phyloP scores from a whole-genome alignment of 768 basidiomycete genomes.

The Suillus sp. region DNA sequence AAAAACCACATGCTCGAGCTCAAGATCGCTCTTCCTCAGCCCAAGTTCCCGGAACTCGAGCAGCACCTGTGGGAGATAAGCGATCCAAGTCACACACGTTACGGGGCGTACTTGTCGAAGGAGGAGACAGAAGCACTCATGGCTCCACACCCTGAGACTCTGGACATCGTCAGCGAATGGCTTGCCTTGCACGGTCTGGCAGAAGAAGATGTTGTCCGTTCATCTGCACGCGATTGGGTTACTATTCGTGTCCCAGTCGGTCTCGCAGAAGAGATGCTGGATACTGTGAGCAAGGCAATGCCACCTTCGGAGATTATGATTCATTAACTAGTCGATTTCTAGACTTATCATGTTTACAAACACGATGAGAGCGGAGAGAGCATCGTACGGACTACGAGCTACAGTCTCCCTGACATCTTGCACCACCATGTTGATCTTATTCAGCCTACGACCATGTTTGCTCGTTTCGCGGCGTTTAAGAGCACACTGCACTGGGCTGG shows the following conservation, averaged over 20 bases:
- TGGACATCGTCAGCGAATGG: conserved; percentile 63
- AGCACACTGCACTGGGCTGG: conserved; percentile 41
- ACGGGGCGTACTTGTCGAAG: conserved; percentile 61
- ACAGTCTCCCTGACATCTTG: conserved; percentile 63
- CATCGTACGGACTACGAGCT: conserved; percentile 66
- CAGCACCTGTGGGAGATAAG: conserved; percentile 59
- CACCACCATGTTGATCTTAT: conserved; percentile 65
- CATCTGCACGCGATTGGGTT: conserved; percentile 73
- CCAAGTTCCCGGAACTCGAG: conserved; percentile 51
- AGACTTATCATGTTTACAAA: conserved; percentile 68
- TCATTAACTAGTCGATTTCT: not conserved
- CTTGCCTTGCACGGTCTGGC: conserved; percentile 54
- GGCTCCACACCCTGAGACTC: conserved; percentile 54
- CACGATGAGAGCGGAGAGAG: conserved; percentile 54
- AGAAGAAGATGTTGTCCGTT: conserved; percentile 50
- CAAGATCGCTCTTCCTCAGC: conserved; percentile 59
- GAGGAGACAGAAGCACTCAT: conserved; percentile 65
- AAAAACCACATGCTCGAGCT: conserved; percentile 50
- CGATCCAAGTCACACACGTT: conserved; percentile 54
- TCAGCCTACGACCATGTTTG: conserved; percentile 74
- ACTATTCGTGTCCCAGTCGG: conserved; percentile 57
- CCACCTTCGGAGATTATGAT: not conserved
- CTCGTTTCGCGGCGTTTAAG: conserved; percentile 45
- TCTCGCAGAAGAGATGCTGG: conserved; percentile 69
- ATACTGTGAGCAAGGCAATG: conserved; percentile 49